These are phyloP conservation scores for Apiotrichum gracile DNA, from an alignment of 1,284 basidiomycete genomes.

Conservation along the genomic window DNA sequence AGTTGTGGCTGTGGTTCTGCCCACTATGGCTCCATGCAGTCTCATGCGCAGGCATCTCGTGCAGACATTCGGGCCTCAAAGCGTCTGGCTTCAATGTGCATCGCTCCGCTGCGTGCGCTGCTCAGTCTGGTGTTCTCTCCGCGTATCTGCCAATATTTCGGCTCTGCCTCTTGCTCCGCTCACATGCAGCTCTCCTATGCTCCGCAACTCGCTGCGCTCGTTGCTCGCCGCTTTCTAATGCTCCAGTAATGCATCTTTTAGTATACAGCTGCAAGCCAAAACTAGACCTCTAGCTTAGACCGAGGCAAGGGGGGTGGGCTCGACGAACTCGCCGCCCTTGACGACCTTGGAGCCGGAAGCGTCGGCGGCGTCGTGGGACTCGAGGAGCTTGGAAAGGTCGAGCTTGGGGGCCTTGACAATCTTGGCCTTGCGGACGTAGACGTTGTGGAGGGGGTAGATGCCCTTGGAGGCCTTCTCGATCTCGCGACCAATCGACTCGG, in stretches of 20 bases:
- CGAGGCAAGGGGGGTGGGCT: constrained; percentile 47
- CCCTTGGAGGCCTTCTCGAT: constrained; percentile 88
- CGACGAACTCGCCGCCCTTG: constrained; percentile 47
- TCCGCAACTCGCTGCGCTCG: too few relatives aligned
- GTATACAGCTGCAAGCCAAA: not conserved
- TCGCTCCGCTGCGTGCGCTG: too few relatives aligned
- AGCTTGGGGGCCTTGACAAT: constrained; percentile 95
- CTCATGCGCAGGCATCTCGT: too few relatives aligned
- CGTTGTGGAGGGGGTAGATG: constrained; percentile 54
- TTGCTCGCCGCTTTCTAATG: too few relatives aligned
- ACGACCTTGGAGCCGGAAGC: constrained; percentile 49
- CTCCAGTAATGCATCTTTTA: not conserved
- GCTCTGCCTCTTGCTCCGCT: too few relatives aligned
- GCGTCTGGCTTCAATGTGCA: too few relatives aligned
- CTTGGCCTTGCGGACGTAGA: constrained; percentile 96
- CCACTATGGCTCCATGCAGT: too few relatives aligned
- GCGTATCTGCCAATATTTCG: too few relatives aligned
- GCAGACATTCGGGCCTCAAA: too few relatives aligned
- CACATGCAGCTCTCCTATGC: too few relatives aligned
- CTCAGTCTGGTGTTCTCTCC: too few relatives aligned
- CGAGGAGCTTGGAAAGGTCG: constrained; percentile 88
- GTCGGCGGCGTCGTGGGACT: constrained; percentile 89
- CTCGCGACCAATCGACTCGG: constrained; percentile 98
- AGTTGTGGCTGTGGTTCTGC: too few relatives aligned
- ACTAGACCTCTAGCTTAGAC: constrained; percentile 41